phyloP scores from a whole-genome alignment of 1,284 basidiomycete species.

The Moniliophthora roreri region DNA sequence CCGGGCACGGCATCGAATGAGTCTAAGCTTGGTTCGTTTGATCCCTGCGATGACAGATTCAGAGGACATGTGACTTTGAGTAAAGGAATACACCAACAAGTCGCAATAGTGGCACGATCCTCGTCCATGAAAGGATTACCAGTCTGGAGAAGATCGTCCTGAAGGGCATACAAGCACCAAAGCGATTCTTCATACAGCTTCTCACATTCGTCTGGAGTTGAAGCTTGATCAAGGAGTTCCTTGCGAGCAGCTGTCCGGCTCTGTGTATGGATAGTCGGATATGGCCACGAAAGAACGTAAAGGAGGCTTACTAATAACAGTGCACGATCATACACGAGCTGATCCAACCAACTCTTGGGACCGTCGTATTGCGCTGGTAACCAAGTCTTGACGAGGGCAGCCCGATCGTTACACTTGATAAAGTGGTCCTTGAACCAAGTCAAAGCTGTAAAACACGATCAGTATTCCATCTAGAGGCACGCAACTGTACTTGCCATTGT shows the following conservation, averaged over 20 bases:
- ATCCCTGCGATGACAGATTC: conserved; percentile 53
- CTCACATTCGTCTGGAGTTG: conserved; percentile 82
- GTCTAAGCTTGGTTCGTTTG: conserved; percentile 76
- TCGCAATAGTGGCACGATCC: conserved; percentile 79
- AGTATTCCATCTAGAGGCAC: not conserved
- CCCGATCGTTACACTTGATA: conserved; percentile 74
- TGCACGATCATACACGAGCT: conserved; percentile 81
- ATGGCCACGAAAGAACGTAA: not conserved
- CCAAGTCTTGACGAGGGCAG: conserved; percentile 79
- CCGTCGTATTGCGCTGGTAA: conserved; percentile 71
- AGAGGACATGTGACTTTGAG: not conserved
- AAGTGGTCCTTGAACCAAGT: conserved; percentile 79
- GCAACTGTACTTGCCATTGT: conserved; percentile 55
- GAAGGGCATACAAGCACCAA: conserved; percentile 88
- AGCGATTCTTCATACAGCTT: conserved; percentile 93
- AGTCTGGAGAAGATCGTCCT: conserved; percentile 87
- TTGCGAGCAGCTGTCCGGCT: conserved; percentile 91
- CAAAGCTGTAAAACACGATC: conserved; percentile 44
- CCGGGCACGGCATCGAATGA: conserved; percentile 66
- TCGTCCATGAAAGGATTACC: conserved; percentile 84
- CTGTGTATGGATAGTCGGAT: conserved; percentile 37
- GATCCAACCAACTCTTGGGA: conserved; percentile 74
- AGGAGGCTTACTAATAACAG: conserved; percentile 53
- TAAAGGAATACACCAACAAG: conserved; percentile 48
- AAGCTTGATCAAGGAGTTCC: conserved; percentile 82